Evolutionary conservation across 2,329 filamentous ascomycete species (phyloP).

Genomic region (Colletotrichum salicis): DNA sequence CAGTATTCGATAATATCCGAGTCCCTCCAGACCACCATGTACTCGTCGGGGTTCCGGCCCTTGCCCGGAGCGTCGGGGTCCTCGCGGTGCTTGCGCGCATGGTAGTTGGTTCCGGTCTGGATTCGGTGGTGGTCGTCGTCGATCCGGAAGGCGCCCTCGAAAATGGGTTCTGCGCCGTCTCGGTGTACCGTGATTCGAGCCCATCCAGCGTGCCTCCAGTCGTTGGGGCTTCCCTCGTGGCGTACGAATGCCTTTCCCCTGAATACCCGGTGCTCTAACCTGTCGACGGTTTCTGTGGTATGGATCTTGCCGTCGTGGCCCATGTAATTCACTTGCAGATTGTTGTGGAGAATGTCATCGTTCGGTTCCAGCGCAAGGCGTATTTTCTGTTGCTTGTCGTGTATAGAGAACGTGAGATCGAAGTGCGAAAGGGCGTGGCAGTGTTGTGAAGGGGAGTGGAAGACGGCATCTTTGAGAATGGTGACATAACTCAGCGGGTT

Average conservation of each 20-base stretch:
- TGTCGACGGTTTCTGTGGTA: conserved; percentile 74
- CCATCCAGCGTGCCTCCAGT: conserved; percentile 88
- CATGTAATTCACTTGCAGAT: conserved; percentile 79
- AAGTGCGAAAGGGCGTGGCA: conserved; percentile 86
- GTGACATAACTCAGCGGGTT: conserved; percentile 82
- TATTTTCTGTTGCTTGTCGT: conserved; percentile 73
- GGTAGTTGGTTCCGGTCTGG: conserved; percentile 79
- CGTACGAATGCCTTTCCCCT: conserved; percentile 81
- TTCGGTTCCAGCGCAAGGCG: conserved; percentile 89
- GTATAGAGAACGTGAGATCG: conserved; percentile 83
- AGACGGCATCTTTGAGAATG: conserved; percentile 76
- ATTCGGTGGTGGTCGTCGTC: conserved; percentile 88
- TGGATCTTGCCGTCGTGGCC: conserved; percentile 76
- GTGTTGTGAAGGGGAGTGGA: conserved; percentile 81
- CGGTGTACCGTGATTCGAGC: conserved; percentile 80
- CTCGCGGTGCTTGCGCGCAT: conserved; percentile 73
- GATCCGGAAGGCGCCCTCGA: conserved; percentile 89
- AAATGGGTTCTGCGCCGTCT: conserved; percentile 83
- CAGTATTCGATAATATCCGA: conserved; percentile 74
- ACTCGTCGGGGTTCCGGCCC: conserved; percentile 66
- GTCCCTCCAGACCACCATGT: conserved; percentile 92
- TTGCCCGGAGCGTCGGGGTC: conserved; percentile 73
- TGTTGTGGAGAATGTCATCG: conserved; percentile 84
- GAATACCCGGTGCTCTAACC: conserved; percentile 83
- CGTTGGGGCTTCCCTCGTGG: conserved; percentile 56